Evolutionary conservation across 208 protist genomes (phyloP), one percentile per base, ranked within the genome.

Genomic region (Zelonia costaricensis): DNA sequence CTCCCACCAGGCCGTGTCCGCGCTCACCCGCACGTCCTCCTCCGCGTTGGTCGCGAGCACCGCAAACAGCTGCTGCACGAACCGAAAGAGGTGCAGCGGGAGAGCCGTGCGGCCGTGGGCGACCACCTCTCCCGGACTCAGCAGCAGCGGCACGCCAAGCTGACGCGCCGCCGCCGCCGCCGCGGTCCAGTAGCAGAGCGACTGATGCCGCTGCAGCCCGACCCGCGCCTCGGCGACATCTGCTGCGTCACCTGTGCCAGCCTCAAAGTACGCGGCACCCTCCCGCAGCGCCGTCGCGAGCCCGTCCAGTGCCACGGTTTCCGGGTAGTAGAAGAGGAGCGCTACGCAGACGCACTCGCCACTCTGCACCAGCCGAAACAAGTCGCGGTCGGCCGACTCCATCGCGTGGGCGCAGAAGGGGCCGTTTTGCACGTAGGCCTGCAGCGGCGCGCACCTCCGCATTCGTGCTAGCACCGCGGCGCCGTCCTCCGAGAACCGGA

Each of bases 41-140:
- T 95, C 88, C 0, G 85, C 84, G 28, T 76, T 74, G 3, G 84
- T 86, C 3, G 82, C 84, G 25, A 95, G 78, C 0, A 88, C 57
- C 1, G 76, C 76, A 44, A 95, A 92, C 1, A 91, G 69, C 45
- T 91, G 78, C 66, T 89, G 66, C 10, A 81, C 56, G 45, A 92
- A 63, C 16, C 77, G 65, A 54, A 92, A 77, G 12, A 92, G 49
- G 48, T 95, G 88, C 49, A 92, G 57, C 42, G 74, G 84, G 25
- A 95, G 79, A 7, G 81, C 76, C 0, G 66, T 66, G 39, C 54
- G 23, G 20, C 78, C 86, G 46, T 79, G 66, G 30, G 49, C 4
- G 8, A 74, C 72, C 1, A 87, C 67, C 47, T 95, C 88, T 33
- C 81, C 83, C 7, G 78, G 54, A 1, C 69, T 70, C 16, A 95